Base-by-base conservation (phyloP, 2,329 filamentous ascomycete species). In the Penicillium sp. region DNA sequence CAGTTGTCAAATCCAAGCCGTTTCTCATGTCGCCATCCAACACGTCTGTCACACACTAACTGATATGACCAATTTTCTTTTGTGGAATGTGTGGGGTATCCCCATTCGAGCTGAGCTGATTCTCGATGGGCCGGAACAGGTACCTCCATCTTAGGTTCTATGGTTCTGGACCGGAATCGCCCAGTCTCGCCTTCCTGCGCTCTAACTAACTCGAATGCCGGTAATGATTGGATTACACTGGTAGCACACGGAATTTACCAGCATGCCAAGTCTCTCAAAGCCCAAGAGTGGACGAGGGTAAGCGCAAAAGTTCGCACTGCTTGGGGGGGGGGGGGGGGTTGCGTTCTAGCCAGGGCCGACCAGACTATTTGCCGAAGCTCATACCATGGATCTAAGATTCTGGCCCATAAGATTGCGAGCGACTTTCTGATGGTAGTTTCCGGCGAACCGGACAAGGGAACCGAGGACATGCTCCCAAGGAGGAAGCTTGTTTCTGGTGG, bases 361-460 rank as follows among this genome's bases (percentile, higher is more conserved):
- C 15, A 41, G 23, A 15, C 36, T 15, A 49, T 25, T 47, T 35
- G 15, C 38, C 38, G 36, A 35, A 31, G 9, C 19, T 31, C 15
- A n/a, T 36, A 42, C 61, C 63, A 59, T 49, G 63, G 61, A 23
- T 58, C 29, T 13, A 10, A 27, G 3, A 6, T 4, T 31, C 53
- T 53, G 55, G 54, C 53, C 53, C 52, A 50, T 25, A 38, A 51
- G 44, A 51, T 52, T 53, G 35, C 38, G 38, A 55, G 51, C n/a
- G 21, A 42, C 52, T 53, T 56, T 35, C 55, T 54, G 53, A 55
- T 59, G 60, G 53, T 47, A 58, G 56, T 61, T 50, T 62, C 62
- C 64, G 53, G 55, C 66, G 58, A 68, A 69, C 63, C 63, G 61
- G 64, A 67, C 53, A 48, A 60, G 39, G 47, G 49, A 61, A 62